These are phyloP conservation scores for Solanum rostratum DNA, from an alignment of 257 asterid species.

Conservation along the genomic window DNA sequence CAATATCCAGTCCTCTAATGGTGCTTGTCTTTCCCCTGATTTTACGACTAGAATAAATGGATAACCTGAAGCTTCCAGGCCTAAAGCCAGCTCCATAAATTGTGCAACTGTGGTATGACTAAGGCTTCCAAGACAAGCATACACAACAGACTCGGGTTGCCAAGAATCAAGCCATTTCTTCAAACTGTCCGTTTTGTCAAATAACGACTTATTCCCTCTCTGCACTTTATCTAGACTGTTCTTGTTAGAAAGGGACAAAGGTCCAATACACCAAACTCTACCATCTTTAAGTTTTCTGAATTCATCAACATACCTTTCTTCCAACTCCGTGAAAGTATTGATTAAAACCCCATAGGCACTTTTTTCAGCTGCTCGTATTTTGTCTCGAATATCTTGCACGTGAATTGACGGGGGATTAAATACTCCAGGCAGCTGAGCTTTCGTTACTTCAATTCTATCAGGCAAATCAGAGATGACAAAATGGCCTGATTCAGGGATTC, in stretches of 20 bases:
- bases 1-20: not conserved
- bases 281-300: not conserved
- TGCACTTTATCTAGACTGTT: not conserved
- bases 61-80: not conserved
- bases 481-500: not conserved
- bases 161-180: not conserved
- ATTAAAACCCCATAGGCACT: not conserved
- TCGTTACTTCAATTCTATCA: not conserved
- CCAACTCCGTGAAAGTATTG: conserved; percentile 2
- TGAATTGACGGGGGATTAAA: not conserved
- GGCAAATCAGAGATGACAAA: not conserved
- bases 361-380: not conserved
- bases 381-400: not conserved
- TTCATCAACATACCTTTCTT: not conserved
- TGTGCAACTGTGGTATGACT: not conserved
- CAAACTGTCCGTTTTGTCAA: not conserved
- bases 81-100: not conserved
- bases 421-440: not conserved
- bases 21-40: not conserved
- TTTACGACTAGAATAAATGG: not conserved
- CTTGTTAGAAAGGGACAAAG: not conserved
- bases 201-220: not conserved
- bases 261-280: conserved; percentile 3
- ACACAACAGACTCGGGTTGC: not conserved
- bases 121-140: not conserved